These are phyloP conservation scores for Cordyceps sp. DNA, from an alignment of 2,329 filamentous ascomycete species.

Conservation along the genomic window DNA sequence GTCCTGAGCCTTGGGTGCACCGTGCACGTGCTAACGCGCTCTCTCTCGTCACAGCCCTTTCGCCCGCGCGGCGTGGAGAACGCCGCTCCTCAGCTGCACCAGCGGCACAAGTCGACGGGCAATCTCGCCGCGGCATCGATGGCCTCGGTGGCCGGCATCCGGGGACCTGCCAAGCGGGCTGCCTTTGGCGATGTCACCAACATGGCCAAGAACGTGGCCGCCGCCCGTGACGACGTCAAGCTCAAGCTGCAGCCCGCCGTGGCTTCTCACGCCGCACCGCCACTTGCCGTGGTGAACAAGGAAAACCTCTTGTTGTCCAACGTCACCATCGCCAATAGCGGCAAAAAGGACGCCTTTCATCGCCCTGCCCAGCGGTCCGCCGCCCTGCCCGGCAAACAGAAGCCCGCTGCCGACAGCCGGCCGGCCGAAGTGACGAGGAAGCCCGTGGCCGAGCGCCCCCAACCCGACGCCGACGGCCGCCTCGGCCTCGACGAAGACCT, in stretches of 20 bases:
- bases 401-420: conserved; percentile 9
- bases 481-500: too few relatives aligned
- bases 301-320: conserved; percentile 23
- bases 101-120: conserved; percentile 68
- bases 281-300: conserved; percentile 18
- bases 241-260: conserved; percentile 13
- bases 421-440: conserved; percentile 10
- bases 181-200: conserved; percentile 77
- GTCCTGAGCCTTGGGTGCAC: too few relatives aligned
- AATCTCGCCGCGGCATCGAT: conserved; percentile 24
- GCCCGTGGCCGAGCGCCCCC: conserved; percentile 2
- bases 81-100: conserved; percentile 43
- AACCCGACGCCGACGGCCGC: conserved; percentile 4
- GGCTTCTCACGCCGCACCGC: conserved; percentile 10
- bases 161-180: conserved; percentile 48
- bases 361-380: conserved; percentile 18
- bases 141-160: conserved; percentile 12
- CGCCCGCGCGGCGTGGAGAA: conserved; percentile 33
- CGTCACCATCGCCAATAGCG: background rate
- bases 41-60: conserved; percentile 15
- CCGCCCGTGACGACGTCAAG: conserved; percentile 18
- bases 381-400: conserved; percentile 8
- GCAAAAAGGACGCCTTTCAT: conserved; percentile 17
- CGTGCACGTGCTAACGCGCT: background rate
- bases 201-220: conserved; percentile 23